Evolutionary conservation across 1,139 yeast genomes (phyloP), one percentile per base, ranked within the genome.

Genomic region (Pichia norvegensis): DNA sequence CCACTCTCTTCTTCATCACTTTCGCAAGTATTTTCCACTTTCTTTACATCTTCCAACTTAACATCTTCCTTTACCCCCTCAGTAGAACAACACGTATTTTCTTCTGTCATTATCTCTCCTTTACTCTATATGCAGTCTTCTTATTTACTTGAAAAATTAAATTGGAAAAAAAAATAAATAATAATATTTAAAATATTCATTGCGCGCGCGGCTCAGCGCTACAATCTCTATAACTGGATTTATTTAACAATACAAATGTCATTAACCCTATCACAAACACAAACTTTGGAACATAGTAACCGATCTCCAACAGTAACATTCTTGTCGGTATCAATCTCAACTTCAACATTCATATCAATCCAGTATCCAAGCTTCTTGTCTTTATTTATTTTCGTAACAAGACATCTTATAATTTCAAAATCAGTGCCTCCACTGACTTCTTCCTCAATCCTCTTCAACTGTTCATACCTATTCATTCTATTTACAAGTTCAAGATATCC

Each of bases 311-410:
- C 59, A 44, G 42, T 41, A 5, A 41, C 20, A 4, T 39, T 43
- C 2, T 36, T 38, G 4, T 33, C 36, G 2, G 23, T 11, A 10
- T 54, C 48, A 14, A 55, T 55, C 4, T 47, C 44, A 7, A 76
- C 59, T 14, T 72, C 71, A n/a, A 75, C 72, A 45, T 70, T 73
- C 10, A 74, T 53, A n/a, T 68, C 74, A 43, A 59, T 49, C 52
- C 80, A 74, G 53, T 66, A 75, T 0, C 68, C 78, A 36, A 45
- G 44, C 2, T 63, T 62, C 2, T 51, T 36, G 4, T 40, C 38
- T n/a, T 29, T 17, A 5, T 16, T 14, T 20, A 45, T 42, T 2
- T 48, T 5, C 41, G 43, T 11, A 57, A 36, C 29, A 49, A 47
- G 33, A 41, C 48, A 45, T 35, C 44, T 46, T 35, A 45, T 42